Evolutionary conservation across 2,329 filamentous ascomycete genomes (phyloP).

Genomic region (Arthroderma uncinatum): DNA sequence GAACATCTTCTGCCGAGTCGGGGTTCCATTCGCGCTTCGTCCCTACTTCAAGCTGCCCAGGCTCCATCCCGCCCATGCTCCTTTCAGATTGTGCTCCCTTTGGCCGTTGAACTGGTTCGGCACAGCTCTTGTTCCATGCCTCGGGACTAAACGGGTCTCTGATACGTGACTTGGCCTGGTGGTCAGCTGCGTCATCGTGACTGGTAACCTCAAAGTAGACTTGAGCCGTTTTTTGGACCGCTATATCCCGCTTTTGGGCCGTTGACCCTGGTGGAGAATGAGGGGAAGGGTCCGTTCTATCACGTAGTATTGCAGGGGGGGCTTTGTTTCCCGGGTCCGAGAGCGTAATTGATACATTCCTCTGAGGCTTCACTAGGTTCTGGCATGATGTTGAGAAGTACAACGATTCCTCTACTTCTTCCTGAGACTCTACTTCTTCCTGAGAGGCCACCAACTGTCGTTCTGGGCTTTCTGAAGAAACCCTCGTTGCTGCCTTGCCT

Average conservation of each 20-base stretch:
- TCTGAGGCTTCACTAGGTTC: background rate
- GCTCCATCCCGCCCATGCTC: background rate
- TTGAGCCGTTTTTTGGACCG: background rate
- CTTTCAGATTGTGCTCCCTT: background rate
- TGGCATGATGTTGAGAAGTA: background rate
- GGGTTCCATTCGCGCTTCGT: background rate
- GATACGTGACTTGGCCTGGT: slow-evolving; percentile 1
- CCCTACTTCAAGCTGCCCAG: background rate
- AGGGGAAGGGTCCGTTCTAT: background rate
- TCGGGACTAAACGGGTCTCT: slow-evolving; percentile 11
- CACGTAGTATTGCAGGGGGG: background rate
- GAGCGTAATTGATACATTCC: background rate
- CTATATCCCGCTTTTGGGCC: background rate
- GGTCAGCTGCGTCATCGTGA: background rate
- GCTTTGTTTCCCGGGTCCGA: background rate
- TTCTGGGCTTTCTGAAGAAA: background rate
- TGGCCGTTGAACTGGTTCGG: background rate
- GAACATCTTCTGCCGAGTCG: background rate
- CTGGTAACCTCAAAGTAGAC: background rate
- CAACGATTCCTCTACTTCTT: too few species aligned
- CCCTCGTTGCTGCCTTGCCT: background rate
- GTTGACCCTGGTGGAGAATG: background rate
- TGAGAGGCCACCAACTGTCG: background rate
- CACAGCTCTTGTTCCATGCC: slow-evolving; percentile 6
- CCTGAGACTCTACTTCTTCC: background rate